phyloP scores from a whole-genome alignment of 1,284 basidiomycete species.

The Rhodotorula sp. region DNA sequence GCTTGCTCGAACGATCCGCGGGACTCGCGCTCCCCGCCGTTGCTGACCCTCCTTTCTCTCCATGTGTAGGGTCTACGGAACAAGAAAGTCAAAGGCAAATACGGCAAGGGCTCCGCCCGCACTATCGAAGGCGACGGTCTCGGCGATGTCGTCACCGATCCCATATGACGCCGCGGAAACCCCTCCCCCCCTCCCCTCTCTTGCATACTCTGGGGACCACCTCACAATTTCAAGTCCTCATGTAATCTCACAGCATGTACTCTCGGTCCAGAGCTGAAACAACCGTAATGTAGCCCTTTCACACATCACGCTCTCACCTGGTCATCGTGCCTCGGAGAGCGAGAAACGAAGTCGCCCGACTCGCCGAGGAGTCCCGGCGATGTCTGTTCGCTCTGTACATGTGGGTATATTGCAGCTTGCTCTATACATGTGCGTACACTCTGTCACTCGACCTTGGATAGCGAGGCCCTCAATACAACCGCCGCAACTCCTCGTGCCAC shows the following conservation, averaged over 20 bases:
- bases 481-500: conserved; percentile 23
- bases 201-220: no score
- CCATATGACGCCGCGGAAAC: background rate
- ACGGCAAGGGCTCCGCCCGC: conserved; percentile 23
- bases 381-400: background rate
- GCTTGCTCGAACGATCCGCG: background rate
- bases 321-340: no score
- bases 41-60: background rate
- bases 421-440: no score
- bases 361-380: no score
- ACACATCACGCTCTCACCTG: background rate
- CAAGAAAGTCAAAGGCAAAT: conserved; percentile 38
- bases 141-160: conserved; percentile 13
- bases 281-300: background rate
- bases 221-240: background rate
- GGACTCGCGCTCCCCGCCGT: background rate
- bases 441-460: background rate
- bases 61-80: conserved; percentile 30
- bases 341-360: no score
- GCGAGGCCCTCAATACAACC: conserved; percentile 13
- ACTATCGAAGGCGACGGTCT: conserved; percentile 37
- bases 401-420: background rate
- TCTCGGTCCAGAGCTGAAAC: no score
- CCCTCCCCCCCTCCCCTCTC: no score
- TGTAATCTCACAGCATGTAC: background rate